Percentiles rank a stretch among this genome's conserved stretches.
These are phyloP conservation scores for Microsporum audouinii DNA, from an alignment of 2,329 filamentous ascomycete genomes.

Conservation along the genomic window DNA sequence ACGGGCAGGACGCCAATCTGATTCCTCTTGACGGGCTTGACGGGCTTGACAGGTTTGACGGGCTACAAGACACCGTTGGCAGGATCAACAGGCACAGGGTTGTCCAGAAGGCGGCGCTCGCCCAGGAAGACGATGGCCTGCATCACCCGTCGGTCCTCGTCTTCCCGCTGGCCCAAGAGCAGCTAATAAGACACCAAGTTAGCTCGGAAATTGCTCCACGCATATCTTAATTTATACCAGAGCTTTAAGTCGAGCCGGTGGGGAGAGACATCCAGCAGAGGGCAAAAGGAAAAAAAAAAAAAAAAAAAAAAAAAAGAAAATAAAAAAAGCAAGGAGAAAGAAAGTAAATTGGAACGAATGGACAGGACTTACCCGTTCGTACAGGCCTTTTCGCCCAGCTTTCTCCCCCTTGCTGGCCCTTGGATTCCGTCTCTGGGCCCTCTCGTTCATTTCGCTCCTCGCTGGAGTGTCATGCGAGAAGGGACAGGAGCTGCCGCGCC, in stretches of 20 bases:
- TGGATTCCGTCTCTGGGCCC: slow-evolving; percentile 18
- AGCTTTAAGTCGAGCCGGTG: background rate
- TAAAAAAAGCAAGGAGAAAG: background rate
- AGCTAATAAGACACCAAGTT: slow-evolving; percentile 22
- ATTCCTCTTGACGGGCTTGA: background rate
- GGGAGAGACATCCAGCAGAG: background rate
- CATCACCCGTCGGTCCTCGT: slow-evolving; percentile 33
- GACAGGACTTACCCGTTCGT: slow-evolving; percentile 31
- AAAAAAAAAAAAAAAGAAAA: background rate
- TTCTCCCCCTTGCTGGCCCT: slow-evolving; percentile 18
- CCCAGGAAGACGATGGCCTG: slow-evolving; percentile 34
- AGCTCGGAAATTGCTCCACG: slow-evolving; percentile 1
- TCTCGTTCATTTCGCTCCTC: background rate
- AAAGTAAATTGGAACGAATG: slow-evolving; percentile 3
- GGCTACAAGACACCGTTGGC: background rate
- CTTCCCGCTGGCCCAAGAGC: slow-evolving; percentile 33
- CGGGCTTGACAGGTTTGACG: background rate
- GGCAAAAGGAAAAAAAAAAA: background rate
- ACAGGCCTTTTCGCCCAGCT: slow-evolving; percentile 29
- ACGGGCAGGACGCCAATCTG: background rate
- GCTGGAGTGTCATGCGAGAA: slow-evolving; percentile 29
- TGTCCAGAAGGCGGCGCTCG: slow-evolving; percentile 27
- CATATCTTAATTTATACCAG: background rate
- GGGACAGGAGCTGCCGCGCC: slow-evolving; percentile 32
- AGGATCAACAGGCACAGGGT: background rate